phyloP scores from a whole-genome alignment of 192 early-diverging fungal species.

The Ambispora gerdemannii region DNA sequence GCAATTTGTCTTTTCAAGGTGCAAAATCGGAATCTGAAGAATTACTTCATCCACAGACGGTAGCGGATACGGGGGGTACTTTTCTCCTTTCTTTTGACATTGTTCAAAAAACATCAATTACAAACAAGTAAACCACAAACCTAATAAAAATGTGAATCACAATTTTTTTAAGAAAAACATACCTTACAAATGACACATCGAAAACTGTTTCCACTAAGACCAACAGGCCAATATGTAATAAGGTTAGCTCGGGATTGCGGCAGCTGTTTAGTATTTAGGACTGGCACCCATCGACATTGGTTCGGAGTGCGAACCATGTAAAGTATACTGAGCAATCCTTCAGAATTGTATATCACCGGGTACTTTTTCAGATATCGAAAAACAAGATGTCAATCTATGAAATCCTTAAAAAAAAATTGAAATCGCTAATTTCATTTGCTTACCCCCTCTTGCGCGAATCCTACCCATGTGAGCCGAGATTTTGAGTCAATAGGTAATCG shows the following conservation, averaged over 20 bases:
- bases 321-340: conserved; percentile 69
- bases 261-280: conserved; percentile 59
- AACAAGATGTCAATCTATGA: conserved; percentile 1
- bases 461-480: conserved; percentile 70
- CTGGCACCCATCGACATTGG: conserved; percentile 76
- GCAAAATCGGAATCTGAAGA: conserved; percentile 62
- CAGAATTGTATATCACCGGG: conserved; percentile 78
- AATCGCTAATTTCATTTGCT: conserved; percentile 13
- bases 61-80: conserved; percentile 66
- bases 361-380: conserved; percentile 47
- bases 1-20: conserved; percentile 44
- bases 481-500: conserved; percentile 59
- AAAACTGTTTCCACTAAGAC: too few species aligned
- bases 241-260: conserved; percentile 25
- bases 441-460: conserved; percentile 76
- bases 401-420: not conserved
- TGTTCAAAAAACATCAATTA: too few species aligned
- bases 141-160: too few species aligned
- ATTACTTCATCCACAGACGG: conserved; percentile 67
- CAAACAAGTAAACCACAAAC: too few species aligned
- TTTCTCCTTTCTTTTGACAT: conserved; percentile 53
- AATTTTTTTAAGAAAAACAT: too few species aligned
- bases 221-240: conserved; percentile 81
- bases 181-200: too few species aligned
- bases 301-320: conserved; percentile 59